Evolutionary conservation across 768 basidiomycete genomes (phyloP).

Genomic region (Trametes punicea): DNA sequence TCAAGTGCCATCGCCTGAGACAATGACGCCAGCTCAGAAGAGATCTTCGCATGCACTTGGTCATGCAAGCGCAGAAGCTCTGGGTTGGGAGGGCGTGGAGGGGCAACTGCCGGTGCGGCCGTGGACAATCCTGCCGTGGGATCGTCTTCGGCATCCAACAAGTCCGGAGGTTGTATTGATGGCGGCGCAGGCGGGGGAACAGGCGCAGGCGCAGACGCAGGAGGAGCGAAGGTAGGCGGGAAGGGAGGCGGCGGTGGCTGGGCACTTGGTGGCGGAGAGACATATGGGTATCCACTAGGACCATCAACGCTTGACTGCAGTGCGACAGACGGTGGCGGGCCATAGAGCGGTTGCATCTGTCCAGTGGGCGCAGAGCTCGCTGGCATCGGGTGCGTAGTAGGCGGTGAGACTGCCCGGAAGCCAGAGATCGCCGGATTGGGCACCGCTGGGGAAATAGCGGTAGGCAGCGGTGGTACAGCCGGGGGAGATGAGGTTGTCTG

Average conservation of each 20-base stretch:
- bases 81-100: conserved; percentile 86
- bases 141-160: conserved; percentile 55
- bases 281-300: conserved; percentile 22
- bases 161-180: conserved; percentile 42
- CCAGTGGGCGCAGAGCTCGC: conserved; percentile 9
- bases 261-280: conserved; percentile 23
- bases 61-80: conserved; percentile 80
- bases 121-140: conserved; percentile 18
- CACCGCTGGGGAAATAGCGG: conserved; percentile 10
- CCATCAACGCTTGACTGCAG: conserved; percentile 26
- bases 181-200: conserved; percentile 20
- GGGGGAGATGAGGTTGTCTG: conserved; percentile 8
- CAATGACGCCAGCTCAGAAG: conserved; percentile 68
- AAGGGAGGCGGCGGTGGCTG: conserved; percentile 15
- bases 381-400: conserved; percentile 12
- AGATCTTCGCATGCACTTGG: conserved; percentile 71
- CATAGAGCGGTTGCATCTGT: conserved; percentile 25
- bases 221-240: conserved; percentile 9
- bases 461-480: conserved; percentile 13
- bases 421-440: background rate
- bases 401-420: conserved; percentile 3
- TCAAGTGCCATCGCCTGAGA: conserved; percentile 60
- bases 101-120: conserved; percentile 37
- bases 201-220: conserved; percentile 1
- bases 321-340: conserved; percentile 25